phyloP scores from a whole-genome alignment of 768 basidiomycete species.

The Rhodotorula taiwanensis region DNA sequence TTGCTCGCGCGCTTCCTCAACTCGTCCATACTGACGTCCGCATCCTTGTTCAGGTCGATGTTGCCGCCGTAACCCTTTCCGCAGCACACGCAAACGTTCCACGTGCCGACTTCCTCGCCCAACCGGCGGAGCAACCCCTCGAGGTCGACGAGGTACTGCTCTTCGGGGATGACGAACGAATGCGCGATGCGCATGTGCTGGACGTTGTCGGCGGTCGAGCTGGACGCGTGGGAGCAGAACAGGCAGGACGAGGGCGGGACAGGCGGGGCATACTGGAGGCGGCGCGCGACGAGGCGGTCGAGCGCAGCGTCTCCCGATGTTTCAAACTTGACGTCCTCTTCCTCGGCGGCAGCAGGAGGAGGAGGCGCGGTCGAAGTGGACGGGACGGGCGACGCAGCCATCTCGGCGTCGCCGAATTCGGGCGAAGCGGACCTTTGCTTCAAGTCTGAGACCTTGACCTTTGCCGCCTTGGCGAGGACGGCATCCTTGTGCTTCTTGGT shows the following conservation, averaged over 20 bases:
- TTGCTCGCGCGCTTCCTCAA: conserved; percentile 58
- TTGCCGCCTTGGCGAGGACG: conserved; percentile 50
- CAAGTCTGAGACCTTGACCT: conserved; percentile 29
- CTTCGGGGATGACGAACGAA: conserved; percentile 94
- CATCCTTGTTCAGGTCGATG: conserved; percentile 76
- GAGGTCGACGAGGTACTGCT: conserved; percentile 78
- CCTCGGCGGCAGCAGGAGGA: conserved; percentile 1
- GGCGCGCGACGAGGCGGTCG: conserved; percentile 38
- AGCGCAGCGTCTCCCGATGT: conserved; percentile 31
- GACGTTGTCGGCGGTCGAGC: conserved; percentile 60
- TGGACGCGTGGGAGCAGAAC: conserved; percentile 59
- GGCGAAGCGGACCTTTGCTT: neutral
- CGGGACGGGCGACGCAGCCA: conserved; percentile 21
- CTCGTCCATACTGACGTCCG: conserved; percentile 43
- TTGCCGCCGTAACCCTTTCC: conserved; percentile 59
- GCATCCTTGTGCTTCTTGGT: conserved; percentile 85
- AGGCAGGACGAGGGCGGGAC: conserved; percentile 62
- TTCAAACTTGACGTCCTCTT: conserved; percentile 16
- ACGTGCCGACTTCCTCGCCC: conserved; percentile 87
- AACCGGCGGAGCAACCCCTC: conserved; percentile 75
- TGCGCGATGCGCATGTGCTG: conserved; percentile 80
- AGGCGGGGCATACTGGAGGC: conserved; percentile 41
- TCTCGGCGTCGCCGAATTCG: conserved; percentile 2
- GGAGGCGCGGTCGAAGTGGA: conserved; percentile 22
- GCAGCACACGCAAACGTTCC: conserved; percentile 87